Base-by-base conservation (phyloP, 1,284 basidiomycete genomes). In the Puccinia hordei region DNA sequence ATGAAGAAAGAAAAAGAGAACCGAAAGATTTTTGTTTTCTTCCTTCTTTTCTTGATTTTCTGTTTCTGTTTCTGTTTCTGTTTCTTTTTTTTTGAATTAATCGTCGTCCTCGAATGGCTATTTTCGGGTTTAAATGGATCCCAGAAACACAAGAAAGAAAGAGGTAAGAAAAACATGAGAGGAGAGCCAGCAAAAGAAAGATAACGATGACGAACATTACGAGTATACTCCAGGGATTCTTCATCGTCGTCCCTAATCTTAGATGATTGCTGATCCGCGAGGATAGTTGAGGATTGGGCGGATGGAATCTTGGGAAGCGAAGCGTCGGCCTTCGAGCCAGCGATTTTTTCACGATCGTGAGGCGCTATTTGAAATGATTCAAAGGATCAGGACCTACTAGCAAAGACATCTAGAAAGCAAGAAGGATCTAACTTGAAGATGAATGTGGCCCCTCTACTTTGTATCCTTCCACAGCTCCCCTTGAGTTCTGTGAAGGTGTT, bases 201-300 rank as follows among this genome's bases (percentile, higher is more conserved):
- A 65, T 5, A 13, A 65, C 5, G 33, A 72, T 8, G 30, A 72
- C 69, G 17, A n/a, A 80, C 77, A 33, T 80, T 80, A 24, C 77
- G 51, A 49, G 77, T 80, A 59, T 80, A 80, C 46, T 80, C 77
- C 19, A 80, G 57, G 27, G 77, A 80, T 53, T 80, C 77, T 38
- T 80, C 77, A 73, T 80, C 77, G 38, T 80, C 77, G 35, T 80
- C 77, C 35, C 49, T 55, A 13, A 72, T 33, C 49, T 55, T 72
- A 38, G 69, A 35, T 9, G 15, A 13, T 1, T 51, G 49, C 2
- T 35, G 69, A 33, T 35, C 49, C 53, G 59, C 17, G 5, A 63
- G 59, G 17, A 24, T n/a, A 55, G 69, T 49, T 5, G 63, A 66
- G 63, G 63, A 66, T 35, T 27, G 19, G 8, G 30, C 27, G 59